These are phyloP conservation scores for Rhizomucor pusillus DNA, from an alignment of 371 early-diverging fungal genomes.

Conservation along the genomic window DNA sequence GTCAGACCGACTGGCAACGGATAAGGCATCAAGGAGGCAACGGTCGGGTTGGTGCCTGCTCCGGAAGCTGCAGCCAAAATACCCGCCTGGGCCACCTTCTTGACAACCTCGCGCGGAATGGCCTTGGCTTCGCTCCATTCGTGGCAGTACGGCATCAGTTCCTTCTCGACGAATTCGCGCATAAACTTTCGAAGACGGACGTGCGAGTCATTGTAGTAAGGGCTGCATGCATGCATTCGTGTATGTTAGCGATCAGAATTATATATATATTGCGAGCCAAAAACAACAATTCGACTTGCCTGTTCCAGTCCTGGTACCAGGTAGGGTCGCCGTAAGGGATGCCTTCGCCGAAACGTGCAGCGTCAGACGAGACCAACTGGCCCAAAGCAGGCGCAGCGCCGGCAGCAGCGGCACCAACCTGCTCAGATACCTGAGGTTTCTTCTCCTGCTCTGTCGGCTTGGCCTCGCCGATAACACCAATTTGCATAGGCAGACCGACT, in stretches of 20 bases:
- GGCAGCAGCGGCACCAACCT: constrained; percentile 8
- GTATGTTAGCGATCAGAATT: too few relatives aligned
- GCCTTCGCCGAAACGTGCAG: constrained; percentile 65
- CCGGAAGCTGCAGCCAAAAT: constrained; percentile 59
- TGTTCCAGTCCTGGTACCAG: constrained; percentile 78
- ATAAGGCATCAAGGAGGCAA: constrained; percentile 19
- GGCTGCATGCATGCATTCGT: too few relatives aligned
- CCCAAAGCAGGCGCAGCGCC: constrained; percentile 1
- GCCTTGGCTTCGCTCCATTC: constrained; percentile 88
- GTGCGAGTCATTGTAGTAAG: constrained; percentile 80
- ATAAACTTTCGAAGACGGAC: constrained; percentile 63
- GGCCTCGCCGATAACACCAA: constrained; percentile 62
- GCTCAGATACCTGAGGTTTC: constrained; percentile 3
- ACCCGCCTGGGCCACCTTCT: constrained; percentile 70
- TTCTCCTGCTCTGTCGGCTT: constrained; percentile 17
- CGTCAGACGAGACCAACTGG: constrained; percentile 1
- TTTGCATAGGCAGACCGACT: constrained; percentile 58
- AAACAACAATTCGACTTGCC: too few relatives aligned
- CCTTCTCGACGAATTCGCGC: constrained; percentile 75
- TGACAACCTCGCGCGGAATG: constrained; percentile 67
- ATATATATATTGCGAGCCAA: too few relatives aligned
- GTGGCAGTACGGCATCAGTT: constrained; percentile 77
- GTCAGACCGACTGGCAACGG: constrained; percentile 47
- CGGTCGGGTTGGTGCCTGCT: constrained; percentile 45
- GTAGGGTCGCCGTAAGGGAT: constrained; percentile 83